Evolutionary conservation across 2,329 filamentous ascomycete species (phyloP).

Genomic region (Fusarium oxysporum): DNA sequence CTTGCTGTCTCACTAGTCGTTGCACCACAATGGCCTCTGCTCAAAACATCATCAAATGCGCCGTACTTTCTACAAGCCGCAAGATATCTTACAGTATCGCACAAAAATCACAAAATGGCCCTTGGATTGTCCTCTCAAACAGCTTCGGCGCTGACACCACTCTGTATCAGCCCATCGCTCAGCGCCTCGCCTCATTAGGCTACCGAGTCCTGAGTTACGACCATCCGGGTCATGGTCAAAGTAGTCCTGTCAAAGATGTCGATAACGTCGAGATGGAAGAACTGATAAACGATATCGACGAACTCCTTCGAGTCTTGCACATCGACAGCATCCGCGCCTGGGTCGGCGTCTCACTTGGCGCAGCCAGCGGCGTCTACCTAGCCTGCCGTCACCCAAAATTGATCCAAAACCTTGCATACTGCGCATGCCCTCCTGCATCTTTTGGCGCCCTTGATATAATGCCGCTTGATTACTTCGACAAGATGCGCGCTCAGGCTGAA

Average conservation of each 20-base stretch:
- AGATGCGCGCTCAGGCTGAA: neutral
- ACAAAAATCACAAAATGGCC: rapidly evolving
- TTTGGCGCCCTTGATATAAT: neutral
- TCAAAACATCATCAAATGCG: neutral
- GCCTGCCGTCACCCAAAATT: neutral
- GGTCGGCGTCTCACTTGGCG: slow-evolving; percentile 11
- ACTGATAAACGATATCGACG: neutral
- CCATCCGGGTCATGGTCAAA: neutral
- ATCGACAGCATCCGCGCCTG: neutral
- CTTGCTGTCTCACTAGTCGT: too few species aligned
- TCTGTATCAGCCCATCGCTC: neutral
- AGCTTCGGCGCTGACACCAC: slow-evolving; percentile 1
- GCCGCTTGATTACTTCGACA: neutral
- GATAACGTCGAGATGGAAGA: neutral
- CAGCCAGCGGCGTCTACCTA: neutral
- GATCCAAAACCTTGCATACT: neutral
- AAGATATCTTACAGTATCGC: neutral
- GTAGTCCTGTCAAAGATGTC: neutral
- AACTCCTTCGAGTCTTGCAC: neutral
- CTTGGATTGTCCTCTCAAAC: neutral
- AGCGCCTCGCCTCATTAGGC: neutral
- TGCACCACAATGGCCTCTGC: neutral
- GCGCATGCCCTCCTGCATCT: neutral
- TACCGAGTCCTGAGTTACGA: slow-evolving; percentile 10
- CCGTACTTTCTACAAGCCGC: neutral